Evolutionary conservation across 495 filamentous ascomycete genomes (phyloP).

Genomic region (Trichoderma virens): DNA sequence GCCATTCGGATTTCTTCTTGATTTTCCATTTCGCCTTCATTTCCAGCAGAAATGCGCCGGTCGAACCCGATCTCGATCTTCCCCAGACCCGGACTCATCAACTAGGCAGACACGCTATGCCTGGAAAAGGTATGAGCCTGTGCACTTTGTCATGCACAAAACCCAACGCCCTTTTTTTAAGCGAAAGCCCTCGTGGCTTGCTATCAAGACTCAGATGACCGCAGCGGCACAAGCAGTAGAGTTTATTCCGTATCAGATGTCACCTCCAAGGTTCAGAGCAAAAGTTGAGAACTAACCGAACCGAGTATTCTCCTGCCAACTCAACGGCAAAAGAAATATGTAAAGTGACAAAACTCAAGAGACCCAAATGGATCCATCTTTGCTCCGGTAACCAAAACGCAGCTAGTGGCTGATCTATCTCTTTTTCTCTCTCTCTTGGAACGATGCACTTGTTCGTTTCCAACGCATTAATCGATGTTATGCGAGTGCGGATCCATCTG

Average conservation of each 20-base stretch:
- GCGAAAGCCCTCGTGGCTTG: too few species aligned
- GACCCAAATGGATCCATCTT: background rate
- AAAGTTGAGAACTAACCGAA: too few species aligned
- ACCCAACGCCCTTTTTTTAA: too few species aligned
- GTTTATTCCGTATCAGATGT: too few species aligned
- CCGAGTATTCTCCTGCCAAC: too few species aligned
- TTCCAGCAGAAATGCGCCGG: background rate
- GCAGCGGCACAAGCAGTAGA: too few species aligned
- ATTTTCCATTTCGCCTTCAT: background rate
- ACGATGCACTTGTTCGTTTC: background rate
- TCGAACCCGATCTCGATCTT: constrained; percentile 7
- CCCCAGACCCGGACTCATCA: background rate
- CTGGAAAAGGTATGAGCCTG: background rate
- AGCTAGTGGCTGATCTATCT: background rate
- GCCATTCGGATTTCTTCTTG: background rate
- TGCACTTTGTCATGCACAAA: background rate
- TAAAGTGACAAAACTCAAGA: background rate
- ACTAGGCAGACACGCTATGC: constrained; percentile 3
- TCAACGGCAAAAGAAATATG: too few species aligned
- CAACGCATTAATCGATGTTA: background rate
- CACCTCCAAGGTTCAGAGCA: too few species aligned
- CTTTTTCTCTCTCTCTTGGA: background rate
- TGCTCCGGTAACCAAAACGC: background rate
- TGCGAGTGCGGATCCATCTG: constrained; percentile 1
- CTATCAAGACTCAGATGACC: too few species aligned